A percentile compares a stretch with the other conserved stretches of the same genome.
Conservation (phyloP, 257 asterid species). For the Paulownia fortunei region DNA sequence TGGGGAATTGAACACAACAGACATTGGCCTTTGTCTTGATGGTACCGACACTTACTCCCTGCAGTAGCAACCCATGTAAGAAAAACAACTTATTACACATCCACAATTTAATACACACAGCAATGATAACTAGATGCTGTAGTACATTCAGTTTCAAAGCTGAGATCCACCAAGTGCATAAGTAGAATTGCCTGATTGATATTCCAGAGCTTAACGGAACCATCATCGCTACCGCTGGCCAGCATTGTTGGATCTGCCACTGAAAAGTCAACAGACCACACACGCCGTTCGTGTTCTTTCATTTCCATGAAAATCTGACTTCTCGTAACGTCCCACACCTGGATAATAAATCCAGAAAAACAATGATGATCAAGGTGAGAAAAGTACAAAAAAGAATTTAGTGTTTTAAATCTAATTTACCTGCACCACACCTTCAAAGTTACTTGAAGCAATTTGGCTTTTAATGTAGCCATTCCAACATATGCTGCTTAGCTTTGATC, state of each 20-base stretch:
- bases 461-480: slow-evolving; percentile 97
- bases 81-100: slow-evolving; percentile 58
- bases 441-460: slow-evolving; percentile 97
- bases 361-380: background rate
- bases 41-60: slow-evolving; percentile 89
- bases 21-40: slow-evolving; percentile 94
- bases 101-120: slow-evolving; percentile 46
- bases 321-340: slow-evolving; percentile 97
- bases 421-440: slow-evolving; percentile 99
- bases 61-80: slow-evolving; percentile 79
- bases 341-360: slow-evolving; percentile 27
- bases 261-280: slow-evolving; percentile 97
- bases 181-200: slow-evolving; percentile 99
- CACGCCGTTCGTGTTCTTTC: slow-evolving; percentile 95
- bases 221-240: slow-evolving; percentile 99
- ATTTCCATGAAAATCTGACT: slow-evolving; percentile 90
- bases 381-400: background rate
- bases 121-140: slow-evolving; percentile 59
- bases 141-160: slow-evolving; percentile 93
- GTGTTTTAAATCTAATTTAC: slow-evolving; percentile 38
- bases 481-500: slow-evolving; percentile 93
- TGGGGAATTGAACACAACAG: slow-evolving; percentile 95
- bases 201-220: slow-evolving; percentile 98
- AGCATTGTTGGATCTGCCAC: slow-evolving; percentile 93
- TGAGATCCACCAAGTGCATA: slow-evolving; percentile 96